Evolutionary conservation across 371 early-diverging fungal genomes (phyloP).

Genomic region (Mortierella sp.): DNA sequence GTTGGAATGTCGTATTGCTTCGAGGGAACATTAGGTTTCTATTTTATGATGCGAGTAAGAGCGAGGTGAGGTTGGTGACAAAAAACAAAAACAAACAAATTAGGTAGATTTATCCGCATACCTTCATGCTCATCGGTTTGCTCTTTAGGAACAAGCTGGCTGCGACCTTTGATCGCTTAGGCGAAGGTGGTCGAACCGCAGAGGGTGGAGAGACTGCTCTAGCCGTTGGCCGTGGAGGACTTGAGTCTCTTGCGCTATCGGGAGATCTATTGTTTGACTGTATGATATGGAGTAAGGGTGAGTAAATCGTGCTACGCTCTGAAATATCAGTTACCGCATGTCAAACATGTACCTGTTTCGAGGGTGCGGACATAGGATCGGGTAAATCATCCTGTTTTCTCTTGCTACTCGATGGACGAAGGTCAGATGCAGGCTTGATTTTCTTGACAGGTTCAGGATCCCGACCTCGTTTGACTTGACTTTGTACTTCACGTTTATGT

Average conservation of each 20-base stretch:
- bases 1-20: constrained; percentile 26
- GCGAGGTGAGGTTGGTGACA: not conserved
- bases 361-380: not conserved
- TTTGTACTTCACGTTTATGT: not conserved
- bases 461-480: not conserved
- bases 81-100: not conserved
- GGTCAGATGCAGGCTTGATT: not conserved
- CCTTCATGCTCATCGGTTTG: constrained; percentile 39
- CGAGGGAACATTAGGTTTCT: not conserved
- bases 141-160: constrained; percentile 46
- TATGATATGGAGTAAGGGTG: not conserved
- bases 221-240: not conserved
- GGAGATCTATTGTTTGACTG: not conserved
- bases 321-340: too few relatives aligned
- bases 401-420: not conserved
- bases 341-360: not conserved
- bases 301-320: not conserved
- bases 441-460: constrained; percentile 2
- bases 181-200: constrained; percentile 23
- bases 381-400: constrained; percentile 13
- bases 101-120: not conserved
- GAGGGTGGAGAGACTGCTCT: not conserved
- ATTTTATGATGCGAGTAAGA: not conserved
- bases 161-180: constrained; percentile 29
- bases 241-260: not conserved